Conservation (phyloP, 2,329 filamentous ascomycete genomes). For the Sporothrix humicola region DNA sequence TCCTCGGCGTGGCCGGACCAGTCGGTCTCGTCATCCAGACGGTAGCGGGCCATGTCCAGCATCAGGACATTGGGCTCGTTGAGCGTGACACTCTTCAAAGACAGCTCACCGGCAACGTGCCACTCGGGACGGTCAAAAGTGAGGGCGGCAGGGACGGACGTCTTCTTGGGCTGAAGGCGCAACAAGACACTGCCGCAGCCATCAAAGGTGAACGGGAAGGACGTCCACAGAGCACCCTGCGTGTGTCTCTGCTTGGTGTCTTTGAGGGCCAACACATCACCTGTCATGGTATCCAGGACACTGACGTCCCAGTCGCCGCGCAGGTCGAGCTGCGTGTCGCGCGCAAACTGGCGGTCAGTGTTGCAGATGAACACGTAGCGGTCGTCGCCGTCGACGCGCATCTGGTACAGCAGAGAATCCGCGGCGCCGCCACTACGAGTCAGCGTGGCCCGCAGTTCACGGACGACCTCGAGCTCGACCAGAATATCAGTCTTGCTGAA, state of each 20-base stretch:
- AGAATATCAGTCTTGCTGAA: constrained; percentile 7
- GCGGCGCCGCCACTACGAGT: background rate
- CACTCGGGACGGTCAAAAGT: background rate
- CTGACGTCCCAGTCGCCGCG: constrained; percentile 5
- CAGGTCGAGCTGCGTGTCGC: constrained; percentile 6
- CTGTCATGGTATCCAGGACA: constrained; percentile 9
- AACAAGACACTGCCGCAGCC: background rate
- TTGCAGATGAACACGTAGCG: constrained; percentile 13
- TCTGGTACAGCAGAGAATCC: constrained; percentile 10
- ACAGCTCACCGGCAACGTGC: constrained; percentile 12
- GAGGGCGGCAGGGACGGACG: background rate
- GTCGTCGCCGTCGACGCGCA: constrained; percentile 13
- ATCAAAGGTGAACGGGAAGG: background rate
- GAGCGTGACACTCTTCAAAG: background rate
- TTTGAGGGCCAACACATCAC: background rate
- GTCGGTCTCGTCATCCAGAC: background rate
- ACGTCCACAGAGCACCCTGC: constrained; percentile 2
- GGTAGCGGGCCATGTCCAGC: constrained; percentile 7
- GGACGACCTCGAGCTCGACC: background rate
- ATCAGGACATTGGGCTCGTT: background rate
- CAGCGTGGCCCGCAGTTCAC: background rate
- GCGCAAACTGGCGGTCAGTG: background rate
- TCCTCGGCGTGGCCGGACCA: constrained; percentile 6
- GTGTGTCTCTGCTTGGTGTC: background rate
- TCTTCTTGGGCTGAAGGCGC: background rate